Percentiles rank a stretch among this genome's conserved stretches.
phyloP scores from a whole-genome alignment of 495 filamentous ascomycete genomes.

The Parmelia sp. region DNA sequence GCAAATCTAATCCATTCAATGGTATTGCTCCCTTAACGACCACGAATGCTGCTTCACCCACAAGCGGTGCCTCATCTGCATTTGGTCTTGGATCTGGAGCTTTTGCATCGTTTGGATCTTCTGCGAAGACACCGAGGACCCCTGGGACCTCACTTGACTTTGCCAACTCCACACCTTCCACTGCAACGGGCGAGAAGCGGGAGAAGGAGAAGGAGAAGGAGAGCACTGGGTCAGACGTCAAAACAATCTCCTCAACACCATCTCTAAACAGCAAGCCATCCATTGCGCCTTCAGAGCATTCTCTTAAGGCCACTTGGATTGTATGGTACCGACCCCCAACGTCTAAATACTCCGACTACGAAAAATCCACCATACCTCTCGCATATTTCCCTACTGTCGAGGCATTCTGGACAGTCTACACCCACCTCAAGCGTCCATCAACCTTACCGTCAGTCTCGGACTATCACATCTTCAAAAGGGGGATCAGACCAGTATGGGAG shows the following conservation, averaged over 20 bases:
- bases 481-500: slow-evolving; percentile 96
- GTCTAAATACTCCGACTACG: slow-evolving; percentile 95
- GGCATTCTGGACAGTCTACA: slow-evolving; percentile 89
- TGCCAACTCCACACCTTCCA: slow-evolving; percentile 44
- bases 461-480: slow-evolving; percentile 97
- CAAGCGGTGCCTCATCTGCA: slow-evolving; percentile 77
- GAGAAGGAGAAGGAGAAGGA: slow-evolving; percentile 50
- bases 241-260: slow-evolving; percentile 38
- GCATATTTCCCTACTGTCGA: slow-evolving; percentile 76
- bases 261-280: slow-evolving; percentile 37
- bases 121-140: slow-evolving; percentile 78
- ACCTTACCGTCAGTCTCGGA: slow-evolving; percentile 86
- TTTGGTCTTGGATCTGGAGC: slow-evolving; percentile 93
- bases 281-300: slow-evolving; percentile 45
- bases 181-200: slow-evolving; percentile 59
- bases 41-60: slow-evolving; percentile 73
- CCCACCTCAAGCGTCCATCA: slow-evolving; percentile 84
- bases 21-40: slow-evolving; percentile 64
- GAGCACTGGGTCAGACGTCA: slow-evolving; percentile 39
- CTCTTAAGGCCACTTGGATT: slow-evolving; percentile 82
- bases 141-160: slow-evolving; percentile 75
- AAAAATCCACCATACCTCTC: slow-evolving; percentile 87
- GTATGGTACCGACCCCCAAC: slow-evolving; percentile 96
- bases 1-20: slow-evolving; percentile 81
- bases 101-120: slow-evolving; percentile 90